phyloP scores from a whole-genome alignment of 2,329 filamentous ascomycete species.

The Colletotrichum sansevieriae region DNA sequence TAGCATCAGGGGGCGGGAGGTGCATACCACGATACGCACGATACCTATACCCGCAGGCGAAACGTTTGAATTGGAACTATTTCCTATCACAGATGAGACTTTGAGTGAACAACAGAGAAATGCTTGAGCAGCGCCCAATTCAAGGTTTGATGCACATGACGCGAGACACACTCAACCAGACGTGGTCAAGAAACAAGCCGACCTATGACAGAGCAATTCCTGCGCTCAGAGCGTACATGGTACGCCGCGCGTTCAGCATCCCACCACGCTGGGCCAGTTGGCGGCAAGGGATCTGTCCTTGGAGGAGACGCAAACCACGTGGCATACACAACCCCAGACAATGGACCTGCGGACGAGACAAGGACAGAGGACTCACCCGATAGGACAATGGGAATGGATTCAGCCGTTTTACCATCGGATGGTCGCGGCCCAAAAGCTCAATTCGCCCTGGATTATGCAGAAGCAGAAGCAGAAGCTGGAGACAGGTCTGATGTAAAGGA shows the following conservation, averaged over 20 bases:
- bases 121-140: no score
- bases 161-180: no score
- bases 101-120: background rate
- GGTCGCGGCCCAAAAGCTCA: background rate
- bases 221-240: no score
- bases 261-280: background rate
- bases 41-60: slow-evolving; percentile 6
- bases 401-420: slow-evolving; percentile 6
- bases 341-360: background rate
- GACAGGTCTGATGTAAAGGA: no score
- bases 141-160: no score
- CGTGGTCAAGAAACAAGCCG: background rate
- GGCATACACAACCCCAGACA: slow-evolving; percentile 13
- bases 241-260: slow-evolving; percentile 21
- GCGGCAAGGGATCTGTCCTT: slow-evolving; percentile 1
- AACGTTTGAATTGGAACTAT: slow-evolving; percentile 13
- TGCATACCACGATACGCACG: background rate
- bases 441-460: background rate
- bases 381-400: background rate
- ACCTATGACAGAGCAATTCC: background rate
- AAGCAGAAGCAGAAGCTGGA: no score
- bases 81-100: background rate
- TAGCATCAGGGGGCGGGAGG: slow-evolving; percentile 5
- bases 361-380: background rate
- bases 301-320: slow-evolving; percentile 17